These are phyloP conservation scores for Casaregolazyma suthepensis DNA, from an alignment of 1,139 yeast species.

Conservation along the genomic window DNA sequence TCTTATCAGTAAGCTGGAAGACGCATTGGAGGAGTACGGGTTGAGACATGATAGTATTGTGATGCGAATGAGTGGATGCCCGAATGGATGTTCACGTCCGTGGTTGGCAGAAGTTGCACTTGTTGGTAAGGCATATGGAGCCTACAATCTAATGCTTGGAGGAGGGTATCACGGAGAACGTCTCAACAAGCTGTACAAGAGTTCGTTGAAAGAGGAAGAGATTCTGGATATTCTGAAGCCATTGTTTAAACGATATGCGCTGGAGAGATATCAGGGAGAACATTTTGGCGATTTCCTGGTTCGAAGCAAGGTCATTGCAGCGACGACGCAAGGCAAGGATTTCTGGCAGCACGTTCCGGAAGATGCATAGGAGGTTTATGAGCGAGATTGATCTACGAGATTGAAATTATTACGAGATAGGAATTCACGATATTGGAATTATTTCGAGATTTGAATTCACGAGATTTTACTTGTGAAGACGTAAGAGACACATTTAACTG, in stretches of 20 bases:
- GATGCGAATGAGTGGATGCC: conserved; percentile 99
- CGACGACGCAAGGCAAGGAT: conserved; percentile 83
- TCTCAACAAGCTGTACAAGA: conserved; percentile 81
- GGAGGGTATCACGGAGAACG: conserved; percentile 96
- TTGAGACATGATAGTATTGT: conserved; percentile 91
- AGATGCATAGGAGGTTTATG: conserved; percentile 42
- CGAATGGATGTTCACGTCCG: conserved; percentile 98
- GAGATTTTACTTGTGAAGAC: too few species aligned
- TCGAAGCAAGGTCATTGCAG: conserved; percentile 78
- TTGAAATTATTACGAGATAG: not conserved
- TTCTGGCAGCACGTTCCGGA: conserved; percentile 94
- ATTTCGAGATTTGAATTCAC: too few species aligned
- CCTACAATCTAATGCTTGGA: conserved; percentile 90
- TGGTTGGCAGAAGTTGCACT: conserved; percentile 96
- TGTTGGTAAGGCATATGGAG: conserved; percentile 92
- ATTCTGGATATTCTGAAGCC: conserved; percentile 72
- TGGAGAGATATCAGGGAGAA: conserved; percentile 85
- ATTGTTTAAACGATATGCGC: conserved; percentile 87
- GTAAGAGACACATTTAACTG: too few species aligned
- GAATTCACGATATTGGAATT: too few species aligned
- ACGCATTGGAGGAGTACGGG: conserved; percentile 82
- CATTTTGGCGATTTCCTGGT: conserved; percentile 93
- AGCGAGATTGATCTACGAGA: not conserved
- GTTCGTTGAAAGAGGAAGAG: conserved; percentile 87
- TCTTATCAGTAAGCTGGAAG: conserved; percentile 74